phyloP scores from a whole-genome alignment of 495 filamentous ascomycete genomes.

The Penicillium ucsense region DNA sequence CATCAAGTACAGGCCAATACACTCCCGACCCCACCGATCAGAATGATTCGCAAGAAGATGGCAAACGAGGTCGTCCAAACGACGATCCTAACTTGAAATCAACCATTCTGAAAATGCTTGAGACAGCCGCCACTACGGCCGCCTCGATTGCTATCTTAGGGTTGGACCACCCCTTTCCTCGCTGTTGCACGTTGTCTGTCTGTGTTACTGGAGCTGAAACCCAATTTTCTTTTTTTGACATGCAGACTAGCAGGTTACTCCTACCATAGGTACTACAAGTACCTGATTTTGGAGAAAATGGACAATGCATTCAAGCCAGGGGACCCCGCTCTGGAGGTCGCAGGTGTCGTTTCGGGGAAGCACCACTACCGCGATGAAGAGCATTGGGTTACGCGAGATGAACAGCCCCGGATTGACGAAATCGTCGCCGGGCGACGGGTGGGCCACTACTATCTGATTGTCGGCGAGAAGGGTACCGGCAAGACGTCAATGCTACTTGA shows the following conservation, averaged over 20 bases:
- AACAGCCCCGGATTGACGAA: conserved; percentile 67
- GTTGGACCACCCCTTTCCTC: conserved; percentile 32
- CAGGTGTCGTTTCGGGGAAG: conserved; percentile 55
- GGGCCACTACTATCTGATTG: conserved; percentile 86
- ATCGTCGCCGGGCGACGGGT: conserved; percentile 60
- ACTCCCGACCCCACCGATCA: conserved; percentile 27
- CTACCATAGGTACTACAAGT: conserved; percentile 85
- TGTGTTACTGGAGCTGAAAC: background rate
- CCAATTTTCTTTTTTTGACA: conserved; percentile 2
- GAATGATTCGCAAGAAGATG: conserved; percentile 17
- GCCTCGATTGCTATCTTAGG: conserved; percentile 79
- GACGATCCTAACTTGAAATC: conserved; percentile 27
- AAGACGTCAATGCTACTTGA: conserved; percentile 94
- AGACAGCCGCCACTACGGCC: conserved; percentile 75
- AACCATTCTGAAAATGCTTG: conserved; percentile 68
- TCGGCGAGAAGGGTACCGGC: conserved; percentile 93
- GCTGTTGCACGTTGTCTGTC: no score
- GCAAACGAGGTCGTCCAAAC: background rate
- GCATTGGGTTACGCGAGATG: conserved; percentile 73
- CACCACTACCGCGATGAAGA: conserved; percentile 45
- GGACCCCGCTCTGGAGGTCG: conserved; percentile 83
- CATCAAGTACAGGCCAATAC: conserved; percentile 17
- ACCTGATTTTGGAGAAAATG: conserved; percentile 79
- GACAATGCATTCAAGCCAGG: conserved; percentile 87
- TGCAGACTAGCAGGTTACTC: conserved; percentile 64